Conservation (phyloP, 176 grass and related monocot genomes). For the Chloris gayana region DNA sequence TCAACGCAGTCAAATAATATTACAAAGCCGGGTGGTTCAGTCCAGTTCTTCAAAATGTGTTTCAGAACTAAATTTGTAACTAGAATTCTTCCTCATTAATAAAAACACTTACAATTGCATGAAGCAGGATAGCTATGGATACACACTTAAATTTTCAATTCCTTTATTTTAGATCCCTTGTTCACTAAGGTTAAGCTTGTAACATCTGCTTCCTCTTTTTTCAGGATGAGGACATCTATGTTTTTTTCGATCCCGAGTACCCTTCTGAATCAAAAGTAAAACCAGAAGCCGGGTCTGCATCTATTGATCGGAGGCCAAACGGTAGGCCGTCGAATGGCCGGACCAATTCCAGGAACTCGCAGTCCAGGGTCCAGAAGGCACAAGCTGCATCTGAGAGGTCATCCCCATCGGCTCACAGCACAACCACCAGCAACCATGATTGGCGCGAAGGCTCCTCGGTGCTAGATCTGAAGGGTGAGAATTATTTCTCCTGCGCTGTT, state of each 20-base stretch:
- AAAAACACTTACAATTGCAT: not conserved
- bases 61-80: not conserved
- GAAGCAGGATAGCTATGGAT: not conserved
- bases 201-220: slow-evolving; percentile 23
- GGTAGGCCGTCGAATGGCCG: slow-evolving; percentile 65
- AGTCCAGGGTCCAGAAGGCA: slow-evolving; percentile 52
- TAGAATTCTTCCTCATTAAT: not conserved
- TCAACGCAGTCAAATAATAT: not conserved
- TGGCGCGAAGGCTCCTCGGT: slow-evolving; percentile 96
- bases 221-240: slow-evolving; percentile 99
- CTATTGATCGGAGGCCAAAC: slow-evolving; percentile 49
- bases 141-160: not conserved
- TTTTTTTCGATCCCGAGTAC: slow-evolving; percentile 95
- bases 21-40: not conserved
- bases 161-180: not conserved
- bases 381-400: slow-evolving; percentile 52
- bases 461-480: slow-evolving; percentile 95
- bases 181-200: slow-evolving; percentile 1
- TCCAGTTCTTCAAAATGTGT: not conserved
- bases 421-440: slow-evolving; percentile 48
- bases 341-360: slow-evolving; percentile 65
- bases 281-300: slow-evolving; percentile 53
- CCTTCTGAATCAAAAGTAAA: slow-evolving; percentile 86
- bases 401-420: slow-evolving; percentile 46
- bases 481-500: slow-evolving; percentile 96